Evolutionary conservation across 768 basidiomycete genomes (phyloP), one percentile per base, ranked within the genome.

Genomic region (Auricularia cornea): DNA sequence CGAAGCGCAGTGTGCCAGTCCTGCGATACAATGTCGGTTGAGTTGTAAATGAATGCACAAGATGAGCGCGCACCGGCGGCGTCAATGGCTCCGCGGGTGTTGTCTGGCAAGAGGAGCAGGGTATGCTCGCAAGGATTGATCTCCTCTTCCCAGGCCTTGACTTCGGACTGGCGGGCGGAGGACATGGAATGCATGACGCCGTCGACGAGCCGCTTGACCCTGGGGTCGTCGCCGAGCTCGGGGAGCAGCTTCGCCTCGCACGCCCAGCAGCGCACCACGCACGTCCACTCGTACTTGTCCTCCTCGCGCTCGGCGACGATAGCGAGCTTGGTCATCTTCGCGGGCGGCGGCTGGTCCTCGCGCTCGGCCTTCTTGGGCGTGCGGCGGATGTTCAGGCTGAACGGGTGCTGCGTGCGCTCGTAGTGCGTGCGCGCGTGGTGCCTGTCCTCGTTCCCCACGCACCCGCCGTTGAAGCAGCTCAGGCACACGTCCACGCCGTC

Each of bases 141-240:
- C 67, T 98, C 96, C 73, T 98, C 95, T 72, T 98, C 94, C 97
- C 97, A 99, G 5, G 97, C 90, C 75, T 97, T 89, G 59, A 99
- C 89, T 70, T 98, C 94, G 0, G 90, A 92, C 71, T 96, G 90
- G 59, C 94, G 90, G 0, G 92, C 89, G 2, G 93, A 95, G 0
- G 94, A 93, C 68, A 92, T 78, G 2, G 94, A 87, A 2, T 81
- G 77, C 85, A 97, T 87, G 62, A 96, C 79, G 0, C 83, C 85
- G 26, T 87, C 81, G 3, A 84, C 77, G 11, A 94, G 75, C 0
- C 76, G 70, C 66, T 81, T 81, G 44, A 85, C 77, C 84, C 12
- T 30, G 12, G 44, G 65, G 28, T 57, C 54, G 26, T 4, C 26
- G 28, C 59, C 62, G 30, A 62, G 54, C 30, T 79, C 77, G 0